phyloP scores from a whole-genome alignment of 108 stramenopile species.

The Discostella pseudostelligera region DNA sequence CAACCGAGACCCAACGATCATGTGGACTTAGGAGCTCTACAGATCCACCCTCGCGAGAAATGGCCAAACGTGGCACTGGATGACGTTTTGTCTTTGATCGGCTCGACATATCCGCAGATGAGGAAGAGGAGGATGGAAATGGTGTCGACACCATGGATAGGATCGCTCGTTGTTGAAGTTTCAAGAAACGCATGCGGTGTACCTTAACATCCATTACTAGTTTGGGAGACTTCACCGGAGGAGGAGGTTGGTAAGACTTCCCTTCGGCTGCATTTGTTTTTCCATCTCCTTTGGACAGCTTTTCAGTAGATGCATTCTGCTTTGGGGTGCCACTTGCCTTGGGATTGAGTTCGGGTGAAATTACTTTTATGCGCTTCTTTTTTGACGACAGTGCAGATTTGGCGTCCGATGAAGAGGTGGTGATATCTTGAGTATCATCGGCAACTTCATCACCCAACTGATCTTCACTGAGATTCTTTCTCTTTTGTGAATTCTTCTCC shows the following conservation, averaged over 20 bases:
- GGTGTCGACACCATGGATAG: constrained; percentile 56
- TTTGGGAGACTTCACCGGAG: constrained; percentile 12
- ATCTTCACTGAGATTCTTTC: neutral
- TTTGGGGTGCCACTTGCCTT: neutral
- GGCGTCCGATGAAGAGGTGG: too few relatives aligned
- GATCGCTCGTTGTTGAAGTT: constrained; percentile 56
- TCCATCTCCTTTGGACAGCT: neutral
- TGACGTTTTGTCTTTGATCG: constrained; percentile 19
- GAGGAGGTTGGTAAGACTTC: constrained; percentile 10
- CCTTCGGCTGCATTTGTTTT: neutral
- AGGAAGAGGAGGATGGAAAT: neutral
- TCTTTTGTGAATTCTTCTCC: neutral
- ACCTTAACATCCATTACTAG: constrained; percentile 56
- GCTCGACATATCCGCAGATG: constrained; percentile 2
- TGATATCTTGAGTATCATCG: too few relatives aligned
- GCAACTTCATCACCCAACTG: neutral
- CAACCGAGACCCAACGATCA: constrained; percentile 59
- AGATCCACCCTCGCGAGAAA: constrained; percentile 65
- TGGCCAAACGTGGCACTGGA: constrained; percentile 36
- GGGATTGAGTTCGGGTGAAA: neutral
- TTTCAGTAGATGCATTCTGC: constrained; percentile 16
- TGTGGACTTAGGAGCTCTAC: constrained; percentile 59
- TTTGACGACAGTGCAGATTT: too few relatives aligned
- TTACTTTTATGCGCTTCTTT: too few relatives aligned
- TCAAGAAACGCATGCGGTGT: constrained; percentile 73